Conservation (phyloP, 2,329 filamentous ascomycete species). For the Sporothrix brunneoviolacea region DNA sequence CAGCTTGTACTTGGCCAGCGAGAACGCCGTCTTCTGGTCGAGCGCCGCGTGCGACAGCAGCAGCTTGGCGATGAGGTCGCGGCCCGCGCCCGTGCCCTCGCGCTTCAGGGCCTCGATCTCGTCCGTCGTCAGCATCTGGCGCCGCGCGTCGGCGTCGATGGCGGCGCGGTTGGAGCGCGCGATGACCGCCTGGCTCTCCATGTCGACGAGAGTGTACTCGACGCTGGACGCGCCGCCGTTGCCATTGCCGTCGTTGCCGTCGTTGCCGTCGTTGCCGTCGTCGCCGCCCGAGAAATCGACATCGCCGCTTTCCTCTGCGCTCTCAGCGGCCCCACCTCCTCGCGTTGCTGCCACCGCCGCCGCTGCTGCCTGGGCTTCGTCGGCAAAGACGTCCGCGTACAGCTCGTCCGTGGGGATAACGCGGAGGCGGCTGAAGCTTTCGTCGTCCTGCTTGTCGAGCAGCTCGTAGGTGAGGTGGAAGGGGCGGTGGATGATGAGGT, state of each 20-base stretch:
- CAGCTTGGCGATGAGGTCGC: conserved; percentile 88
- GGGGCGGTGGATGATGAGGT: conserved; percentile 83
- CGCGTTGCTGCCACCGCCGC: conserved; percentile 25
- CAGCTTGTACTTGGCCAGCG: conserved; percentile 90
- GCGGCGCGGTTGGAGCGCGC: conserved; percentile 52
- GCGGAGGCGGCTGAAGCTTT: conserved; percentile 62
- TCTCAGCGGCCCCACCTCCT: not conserved
- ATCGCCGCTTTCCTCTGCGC: not conserved
- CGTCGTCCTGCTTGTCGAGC: conserved; percentile 59
- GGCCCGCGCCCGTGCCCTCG: conserved; percentile 70
- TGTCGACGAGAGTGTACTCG: conserved; percentile 40
- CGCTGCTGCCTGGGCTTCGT: conserved; percentile 24
- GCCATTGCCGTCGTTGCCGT: not conserved
- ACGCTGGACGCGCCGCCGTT: conserved; percentile 35
- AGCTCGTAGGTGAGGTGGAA: conserved; percentile 90
- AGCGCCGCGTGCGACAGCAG: conserved; percentile 82
- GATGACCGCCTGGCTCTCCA: conserved; percentile 41
- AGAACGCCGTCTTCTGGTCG: conserved; percentile 91
- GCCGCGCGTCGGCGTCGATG: conserved; percentile 41
- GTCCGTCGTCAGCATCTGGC: conserved; percentile 71
- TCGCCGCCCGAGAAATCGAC: conserved; percentile 28
- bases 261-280: conserved; percentile 37
- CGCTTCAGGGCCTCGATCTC: conserved; percentile 71
- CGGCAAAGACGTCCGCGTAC: conserved; percentile 67
- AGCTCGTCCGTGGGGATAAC: conserved; percentile 76